Evolutionary conservation across 2,329 filamentous ascomycete species (phyloP), one percentile per base, ranked within the genome.

Genomic region (Nothomitra cinnamomea): DNA sequence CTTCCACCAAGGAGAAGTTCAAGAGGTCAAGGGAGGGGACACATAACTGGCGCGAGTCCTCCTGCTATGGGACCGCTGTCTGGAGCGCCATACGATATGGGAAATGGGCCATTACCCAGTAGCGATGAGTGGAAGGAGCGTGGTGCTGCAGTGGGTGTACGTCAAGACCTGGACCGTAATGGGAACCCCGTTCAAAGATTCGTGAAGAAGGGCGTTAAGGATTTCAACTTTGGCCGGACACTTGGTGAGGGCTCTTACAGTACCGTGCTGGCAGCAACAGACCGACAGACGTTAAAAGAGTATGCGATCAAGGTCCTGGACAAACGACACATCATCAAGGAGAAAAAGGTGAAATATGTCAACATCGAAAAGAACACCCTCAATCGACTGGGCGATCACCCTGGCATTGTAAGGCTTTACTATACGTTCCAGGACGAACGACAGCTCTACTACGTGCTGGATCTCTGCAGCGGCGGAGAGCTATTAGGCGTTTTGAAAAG

Each of bases 301-400:
- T 96, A 96, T 64, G 92, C 92, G 24, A 89, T 98, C 70, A 98
- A 98, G 67, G 90, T 98, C 15, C 78, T 98, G 48, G 92, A 98
- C 69, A 98, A 98, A 70, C 80, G 88, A 62, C 92, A 98, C 67
- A 98, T 98, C 64, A 98, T 98, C 74, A 98, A 96, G 69, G 92
- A 98, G 70, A 96, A 95, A 69, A 98, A 98, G 75, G 94, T 98
- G 63, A 98, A 98, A 74, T 98, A 98, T 64, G 92, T 98, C 68
- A 98, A 96, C 69, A 98, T 98, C 62, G 92, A 98, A 69, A 95
- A 95, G 71, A 90, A 98, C 69, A 96, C 92, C 0, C 74, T 98
- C 54, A 98, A 98, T 65, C 82, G 92, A 58, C 73, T 98, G 55
- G 96, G 90, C 2, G 90, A 98, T 58, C 92, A 98, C 63, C 92